Percentiles rank a stretch among this genome's conserved stretches.
phyloP scores from a whole-genome alignment of 352 stramenopile genomes.

The Pythium phragmitis region DNA sequence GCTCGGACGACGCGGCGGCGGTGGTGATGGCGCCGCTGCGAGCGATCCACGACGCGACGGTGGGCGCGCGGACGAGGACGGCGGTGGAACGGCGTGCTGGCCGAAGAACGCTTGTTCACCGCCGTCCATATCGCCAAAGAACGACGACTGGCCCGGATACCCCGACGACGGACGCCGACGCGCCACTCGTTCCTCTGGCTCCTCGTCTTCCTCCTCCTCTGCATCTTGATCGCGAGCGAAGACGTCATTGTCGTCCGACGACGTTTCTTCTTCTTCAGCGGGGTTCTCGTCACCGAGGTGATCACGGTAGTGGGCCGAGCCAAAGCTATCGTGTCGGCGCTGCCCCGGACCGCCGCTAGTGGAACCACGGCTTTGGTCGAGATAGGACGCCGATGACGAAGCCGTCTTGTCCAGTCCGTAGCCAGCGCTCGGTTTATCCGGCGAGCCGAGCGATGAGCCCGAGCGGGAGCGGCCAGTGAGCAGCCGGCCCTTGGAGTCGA shows the following conservation, averaged over 20 bases:
- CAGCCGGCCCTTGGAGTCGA: constrained; percentile 26
- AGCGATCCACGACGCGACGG: constrained; percentile 16
- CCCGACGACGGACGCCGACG: not conserved
- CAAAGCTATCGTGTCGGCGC: constrained; percentile 11
- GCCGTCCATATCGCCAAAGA: constrained; percentile 19
- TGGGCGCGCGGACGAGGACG: not conserved
- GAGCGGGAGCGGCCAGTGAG: constrained; percentile 11
- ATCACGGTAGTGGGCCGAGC: constrained; percentile 13
- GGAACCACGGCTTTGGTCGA: constrained; percentile 19
- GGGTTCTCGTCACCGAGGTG: constrained; percentile 16
- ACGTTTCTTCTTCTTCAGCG: constrained; percentile 19
- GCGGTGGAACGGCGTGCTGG: not conserved
- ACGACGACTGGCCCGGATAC: constrained; percentile 3
- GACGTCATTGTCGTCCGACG: constrained; percentile 21
- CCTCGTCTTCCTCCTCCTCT: constrained; percentile 9
- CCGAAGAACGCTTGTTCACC: constrained; percentile 22
- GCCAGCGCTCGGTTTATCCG: not conserved
- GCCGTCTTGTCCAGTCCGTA: constrained; percentile 27
- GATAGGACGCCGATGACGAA: constrained; percentile 24
- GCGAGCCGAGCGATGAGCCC: constrained; percentile 5
- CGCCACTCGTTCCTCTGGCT: not conserved
- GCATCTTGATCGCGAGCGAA: not conserved
- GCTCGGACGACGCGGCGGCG: constrained; percentile 15
- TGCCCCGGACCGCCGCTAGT: constrained; percentile 4
- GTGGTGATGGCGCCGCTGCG: not conserved